Conservation (phyloP, 2,329 filamentous ascomycete genomes). For the Aspergillus costaricaensis region DNA sequence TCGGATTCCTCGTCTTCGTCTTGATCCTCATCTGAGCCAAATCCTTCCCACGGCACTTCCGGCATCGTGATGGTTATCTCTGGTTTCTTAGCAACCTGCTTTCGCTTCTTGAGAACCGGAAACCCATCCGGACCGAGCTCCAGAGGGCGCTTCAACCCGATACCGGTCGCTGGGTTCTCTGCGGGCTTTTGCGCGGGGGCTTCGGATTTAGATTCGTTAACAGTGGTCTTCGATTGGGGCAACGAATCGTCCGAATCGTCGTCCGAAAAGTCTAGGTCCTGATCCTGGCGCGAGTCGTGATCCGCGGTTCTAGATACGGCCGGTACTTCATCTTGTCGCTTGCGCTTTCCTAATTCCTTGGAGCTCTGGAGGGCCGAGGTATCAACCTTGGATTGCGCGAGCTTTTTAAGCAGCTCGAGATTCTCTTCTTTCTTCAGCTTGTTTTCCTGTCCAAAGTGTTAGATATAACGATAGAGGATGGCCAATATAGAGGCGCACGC, state of each 20-base stretch:
- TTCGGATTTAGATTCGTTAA: conserved; percentile 36
- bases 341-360: conserved; percentile 69
- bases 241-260: conserved; percentile 41
- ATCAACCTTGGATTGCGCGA: conserved; percentile 77
- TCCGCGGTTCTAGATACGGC: conserved; percentile 15
- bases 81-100: conserved; percentile 61
- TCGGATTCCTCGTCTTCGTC: conserved; percentile 32
- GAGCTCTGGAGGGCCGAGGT: conserved; percentile 79
- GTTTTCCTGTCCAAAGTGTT: conserved; percentile 61
- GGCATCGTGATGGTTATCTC: conserved; percentile 26
- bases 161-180: conserved; percentile 52
- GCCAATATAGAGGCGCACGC: conserved; percentile 23
- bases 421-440: conserved; percentile 96
- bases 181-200: conserved; percentile 51
- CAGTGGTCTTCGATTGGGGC: conserved; percentile 26
- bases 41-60: conserved; percentile 51
- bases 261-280: conserved; percentile 34
- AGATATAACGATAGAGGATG: conserved; percentile 11
- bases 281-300: conserved; percentile 28
- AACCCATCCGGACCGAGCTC: conserved; percentile 76
- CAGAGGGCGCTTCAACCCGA: conserved; percentile 83
- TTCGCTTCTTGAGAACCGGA: conserved; percentile 80
- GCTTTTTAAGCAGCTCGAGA: conserved; percentile 76
- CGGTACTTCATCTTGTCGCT: conserved; percentile 58
- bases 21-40: conserved; percentile 43